Evolutionary conservation across 805 yeast species (phyloP), one percentile per base, ranked within the genome.

Genomic region (Scheffersomyces lignosus): DNA sequence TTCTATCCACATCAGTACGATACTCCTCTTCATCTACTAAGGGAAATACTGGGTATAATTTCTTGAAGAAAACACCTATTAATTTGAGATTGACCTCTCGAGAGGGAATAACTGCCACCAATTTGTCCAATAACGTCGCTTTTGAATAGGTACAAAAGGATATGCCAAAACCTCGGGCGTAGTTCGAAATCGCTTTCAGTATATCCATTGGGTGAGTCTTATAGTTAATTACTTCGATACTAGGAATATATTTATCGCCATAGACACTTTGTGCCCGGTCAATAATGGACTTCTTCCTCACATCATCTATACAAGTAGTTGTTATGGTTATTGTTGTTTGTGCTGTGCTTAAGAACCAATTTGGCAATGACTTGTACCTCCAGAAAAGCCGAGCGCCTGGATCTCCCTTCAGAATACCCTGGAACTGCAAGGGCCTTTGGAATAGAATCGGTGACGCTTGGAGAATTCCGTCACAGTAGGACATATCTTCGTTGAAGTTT

Each of bases 1-100:
- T 43, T 24, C 34, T 45, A 18, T 35, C 26, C 9, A 58, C 31
- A 4, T 44, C 39, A 5, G 28, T 36, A 27, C 40, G 45, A 25
- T 58, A 55, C 6, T 43, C 49, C 6, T 25, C 14, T 40, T 60
- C 59, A 37, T 60, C 65, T 18, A 60, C 31, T 24, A 56, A 49
- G 1, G 65, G 64, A 38, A 55, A 49, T 27, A 41, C 48, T 2
- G 56, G 49, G 33, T 58, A 58, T 5, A 60, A 40, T 3, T 46
- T 41, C 13, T 34, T 29, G 33, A 60, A 60, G 34, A 56, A 60
- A 8, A 43, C 24, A 20, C 10, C 10, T 10, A 20, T 20, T 20
- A 20, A 20, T 20, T 10, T 10, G 7, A 20, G 10, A 10, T 7
- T 7, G 10, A 20, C 24, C 7, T 20, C 24, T 7, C 24, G 24